Evolutionary conservation across 2,329 filamentous ascomycete genomes (phyloP), one percentile per base, ranked within the genome.

Genomic region (Botrytis medusae): DNA sequence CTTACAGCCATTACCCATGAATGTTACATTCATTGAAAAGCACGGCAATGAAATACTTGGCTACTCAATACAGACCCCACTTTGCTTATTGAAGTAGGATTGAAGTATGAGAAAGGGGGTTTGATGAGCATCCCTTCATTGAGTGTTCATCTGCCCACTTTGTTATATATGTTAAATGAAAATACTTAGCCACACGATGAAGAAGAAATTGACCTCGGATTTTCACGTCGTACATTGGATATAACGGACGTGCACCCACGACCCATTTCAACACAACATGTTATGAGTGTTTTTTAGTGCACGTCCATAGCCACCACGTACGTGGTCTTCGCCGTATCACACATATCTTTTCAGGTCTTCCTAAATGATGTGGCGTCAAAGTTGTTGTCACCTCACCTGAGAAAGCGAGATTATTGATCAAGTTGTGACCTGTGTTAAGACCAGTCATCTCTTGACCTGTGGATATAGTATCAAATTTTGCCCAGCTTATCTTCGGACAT

Each of bases 21-120:
- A 69, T 69, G 48, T 69, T 69, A 42, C 65, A 57, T 57, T 57
- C 25, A 32, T 40, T 69, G 65, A 57, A 42, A 57, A 57, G 40
- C 34, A 57, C 37, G 18, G 4, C 48, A 29, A 57, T 69, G 34
- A 44, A 42, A 69, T 42, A 69, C 48, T 44, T 69, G 48, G 65
- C 65, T 44, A n/a, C 7, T 32, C 25, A 42, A 69, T 29, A 42
- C 10, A 37, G 65, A 68, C 34, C 25, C 34, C 65, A 69, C 37
- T 69, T 57, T 69, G 48, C 34, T 8, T 32, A 57, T 59, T 9
- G 37, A 42, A 68, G 48, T 57, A 68, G 51, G 34, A 44, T 57
- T 12, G 34, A 68, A n/a, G 65, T 42, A 69, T 69, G 48, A 57
- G n/a, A 42, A 68, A 69, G 48, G 64, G 63, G 65, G n/a, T 68